phyloP scores from a whole-genome alignment of 129 eudicot genomes.

The Pittosporum tobira region DNA sequence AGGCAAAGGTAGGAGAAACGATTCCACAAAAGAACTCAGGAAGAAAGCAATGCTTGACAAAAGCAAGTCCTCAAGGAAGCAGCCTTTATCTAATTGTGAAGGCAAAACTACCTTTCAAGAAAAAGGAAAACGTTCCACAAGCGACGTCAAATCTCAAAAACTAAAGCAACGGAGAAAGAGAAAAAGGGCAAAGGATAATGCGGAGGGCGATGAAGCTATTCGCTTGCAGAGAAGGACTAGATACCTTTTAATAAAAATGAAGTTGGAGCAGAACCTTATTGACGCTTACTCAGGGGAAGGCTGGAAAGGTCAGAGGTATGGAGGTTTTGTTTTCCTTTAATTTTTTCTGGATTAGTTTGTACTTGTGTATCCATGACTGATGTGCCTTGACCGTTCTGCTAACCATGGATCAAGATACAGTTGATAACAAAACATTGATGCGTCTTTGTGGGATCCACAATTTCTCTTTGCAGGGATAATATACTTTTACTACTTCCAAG shows the following conservation, averaged over 20 bases:
- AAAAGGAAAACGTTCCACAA: slow-evolving; percentile 21
- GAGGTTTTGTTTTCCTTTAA: slow-evolving; percentile 1
- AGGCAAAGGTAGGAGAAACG: slow-evolving; percentile 25
- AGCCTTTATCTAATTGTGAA: slow-evolving; percentile 21
- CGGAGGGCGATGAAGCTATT: slow-evolving; percentile 67
- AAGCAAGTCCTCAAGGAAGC: slow-evolving; percentile 27
- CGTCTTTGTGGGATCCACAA: background rate
- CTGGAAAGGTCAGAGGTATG: slow-evolving; percentile 99
- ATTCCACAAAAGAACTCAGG: slow-evolving; percentile 12
- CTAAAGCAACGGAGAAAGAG: slow-evolving; percentile 37
- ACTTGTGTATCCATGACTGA: background rate
- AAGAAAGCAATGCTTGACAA: slow-evolving; percentile 29
- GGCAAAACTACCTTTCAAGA: slow-evolving; percentile 19
- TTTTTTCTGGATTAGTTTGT: background rate
- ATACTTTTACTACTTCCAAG: too few species aligned
- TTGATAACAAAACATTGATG: background rate
- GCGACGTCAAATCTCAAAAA: slow-evolving; percentile 22
- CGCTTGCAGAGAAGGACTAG: slow-evolving; percentile 76
- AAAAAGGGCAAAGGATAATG: slow-evolving; percentile 33
- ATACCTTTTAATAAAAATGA: slow-evolving; percentile 73
- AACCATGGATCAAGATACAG: background rate
- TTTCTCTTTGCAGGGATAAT: too few species aligned
- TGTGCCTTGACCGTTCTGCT: background rate
- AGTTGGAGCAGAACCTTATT: slow-evolving; percentile 83
- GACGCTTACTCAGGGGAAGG: slow-evolving; percentile 97